Conservation (phyloP, 176 grass and related monocot species). For the Oryza meridionalis region DNA sequence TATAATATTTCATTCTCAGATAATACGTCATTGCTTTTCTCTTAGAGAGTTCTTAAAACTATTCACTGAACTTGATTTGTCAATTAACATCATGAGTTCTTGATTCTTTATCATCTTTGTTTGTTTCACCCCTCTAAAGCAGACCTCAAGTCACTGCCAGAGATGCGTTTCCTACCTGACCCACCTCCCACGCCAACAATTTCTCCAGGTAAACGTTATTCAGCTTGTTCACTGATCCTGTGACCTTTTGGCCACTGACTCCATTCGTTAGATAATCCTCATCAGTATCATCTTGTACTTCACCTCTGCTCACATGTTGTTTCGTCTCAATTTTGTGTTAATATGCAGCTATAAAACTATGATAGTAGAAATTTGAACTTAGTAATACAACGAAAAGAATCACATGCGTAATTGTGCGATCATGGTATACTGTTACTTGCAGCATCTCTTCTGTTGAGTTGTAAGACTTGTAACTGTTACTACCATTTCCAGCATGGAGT, state of each 20-base stretch:
- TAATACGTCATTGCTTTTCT: background rate
- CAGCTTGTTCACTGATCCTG: background rate
- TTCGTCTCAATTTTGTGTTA: background rate
- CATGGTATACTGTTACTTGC: background rate
- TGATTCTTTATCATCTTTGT: background rate
- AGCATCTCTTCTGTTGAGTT: background rate
- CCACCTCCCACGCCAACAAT: background rate
- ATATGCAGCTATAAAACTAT: background rate
- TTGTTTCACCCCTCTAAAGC: background rate
- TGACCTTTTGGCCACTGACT: background rate
- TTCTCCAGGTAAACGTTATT: background rate
- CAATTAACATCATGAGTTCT: background rate
- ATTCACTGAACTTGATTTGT: background rate
- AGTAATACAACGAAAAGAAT: background rate
- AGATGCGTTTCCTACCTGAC: slow-evolving; percentile 34
- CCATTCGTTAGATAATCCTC: background rate
- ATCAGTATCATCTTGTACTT: background rate
- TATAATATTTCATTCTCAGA: background rate
- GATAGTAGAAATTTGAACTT: background rate
- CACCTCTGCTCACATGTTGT: background rate
- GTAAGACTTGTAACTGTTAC: background rate
- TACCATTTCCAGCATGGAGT: slow-evolving; percentile 1
- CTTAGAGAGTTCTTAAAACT: background rate
- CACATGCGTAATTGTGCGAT: background rate
- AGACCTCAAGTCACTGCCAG: slow-evolving; percentile 38